Percentiles rank a stretch among this genome's conserved stretches.
Conservation (phyloP, 805 yeast species). For the Saturnispora sekii region DNA sequence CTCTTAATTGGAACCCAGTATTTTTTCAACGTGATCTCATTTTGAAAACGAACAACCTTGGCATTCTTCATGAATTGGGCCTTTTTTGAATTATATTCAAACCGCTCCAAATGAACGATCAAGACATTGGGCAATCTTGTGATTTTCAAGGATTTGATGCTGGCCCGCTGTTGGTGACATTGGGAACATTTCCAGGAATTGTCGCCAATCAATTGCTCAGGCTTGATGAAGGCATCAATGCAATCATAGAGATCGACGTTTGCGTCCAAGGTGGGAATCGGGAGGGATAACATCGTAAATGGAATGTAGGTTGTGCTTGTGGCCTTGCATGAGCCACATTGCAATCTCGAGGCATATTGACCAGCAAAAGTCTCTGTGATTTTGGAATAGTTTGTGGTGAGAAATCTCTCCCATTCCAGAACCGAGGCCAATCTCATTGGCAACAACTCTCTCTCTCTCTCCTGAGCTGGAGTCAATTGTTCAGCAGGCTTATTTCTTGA, state of each 20-base stretch:
- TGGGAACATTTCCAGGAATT: constrained; percentile 79
- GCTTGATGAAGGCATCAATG: constrained; percentile 64
- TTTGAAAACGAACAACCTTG: constrained; percentile 60
- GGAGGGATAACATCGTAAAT: constrained; percentile 69
- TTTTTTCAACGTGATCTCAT: constrained; percentile 37
- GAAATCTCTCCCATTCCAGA: constrained; percentile 85
- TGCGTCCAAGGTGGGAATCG: constrained; percentile 45
- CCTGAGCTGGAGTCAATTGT: constrained; percentile 50
- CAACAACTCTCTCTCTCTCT: constrained; percentile 56
- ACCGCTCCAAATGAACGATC: constrained; percentile 80
- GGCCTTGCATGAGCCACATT: constrained; percentile 58
- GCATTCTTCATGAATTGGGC: constrained; percentile 45
- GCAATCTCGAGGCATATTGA: constrained; percentile 71
- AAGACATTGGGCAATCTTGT: constrained; percentile 71
- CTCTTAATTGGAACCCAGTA: constrained; percentile 56
- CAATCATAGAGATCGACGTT: constrained; percentile 46
- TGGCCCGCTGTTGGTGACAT: constrained; percentile 53
- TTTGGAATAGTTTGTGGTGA: constrained; percentile 67
- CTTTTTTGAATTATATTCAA: constrained; percentile 33
- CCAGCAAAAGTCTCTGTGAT: constrained; percentile 83
- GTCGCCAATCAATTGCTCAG: constrained; percentile 65
- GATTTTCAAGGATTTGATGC: constrained; percentile 61
- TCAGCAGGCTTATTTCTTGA: constrained; percentile 48
- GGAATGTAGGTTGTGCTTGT: constrained; percentile 85
- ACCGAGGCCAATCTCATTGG: constrained; percentile 77